Conservation (phyloP, 305 asterid species). For the Fraxinus paxiana region DNA sequence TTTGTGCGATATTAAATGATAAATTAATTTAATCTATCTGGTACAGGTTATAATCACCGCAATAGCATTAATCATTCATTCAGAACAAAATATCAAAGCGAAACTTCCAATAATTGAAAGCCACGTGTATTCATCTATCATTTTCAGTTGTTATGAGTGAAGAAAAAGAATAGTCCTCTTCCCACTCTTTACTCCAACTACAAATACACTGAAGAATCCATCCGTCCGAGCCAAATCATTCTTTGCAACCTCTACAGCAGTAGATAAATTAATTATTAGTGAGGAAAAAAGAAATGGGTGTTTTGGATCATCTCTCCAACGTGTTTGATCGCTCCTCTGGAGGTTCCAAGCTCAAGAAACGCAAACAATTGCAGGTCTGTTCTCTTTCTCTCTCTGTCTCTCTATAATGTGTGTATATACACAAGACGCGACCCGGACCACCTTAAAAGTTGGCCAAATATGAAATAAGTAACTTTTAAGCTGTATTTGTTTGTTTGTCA, state of each 20-base stretch:
- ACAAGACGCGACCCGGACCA: neutral
- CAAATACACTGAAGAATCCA: neutral
- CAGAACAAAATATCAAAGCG: neutral
- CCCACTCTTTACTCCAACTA: neutral
- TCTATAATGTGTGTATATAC: neutral
- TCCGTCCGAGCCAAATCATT: neutral
- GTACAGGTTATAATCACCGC: no score
- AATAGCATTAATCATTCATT: no score
- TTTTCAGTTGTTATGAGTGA: neutral
- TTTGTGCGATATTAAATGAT: no score
- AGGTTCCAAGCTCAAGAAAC: conserved; percentile 56
- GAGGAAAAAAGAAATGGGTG: conserved; percentile 47
- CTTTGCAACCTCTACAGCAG: neutral
- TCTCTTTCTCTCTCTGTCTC: neutral
- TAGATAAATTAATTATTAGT: neutral
- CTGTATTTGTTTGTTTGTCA: neutral
- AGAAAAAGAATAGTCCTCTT: neutral
- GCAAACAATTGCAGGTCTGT: conserved; percentile 66
- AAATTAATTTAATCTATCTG: no score
- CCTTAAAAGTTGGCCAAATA: neutral
- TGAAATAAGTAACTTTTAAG: neutral
- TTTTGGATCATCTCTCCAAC: conserved; percentile 70
- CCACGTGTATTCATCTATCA: neutral
- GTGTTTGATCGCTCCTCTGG: conserved; percentile 65
- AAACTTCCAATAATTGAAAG: neutral